phyloP scores from a whole-genome alignment of 108 stramenopile species.

The Skeletonema marinoi region DNA sequence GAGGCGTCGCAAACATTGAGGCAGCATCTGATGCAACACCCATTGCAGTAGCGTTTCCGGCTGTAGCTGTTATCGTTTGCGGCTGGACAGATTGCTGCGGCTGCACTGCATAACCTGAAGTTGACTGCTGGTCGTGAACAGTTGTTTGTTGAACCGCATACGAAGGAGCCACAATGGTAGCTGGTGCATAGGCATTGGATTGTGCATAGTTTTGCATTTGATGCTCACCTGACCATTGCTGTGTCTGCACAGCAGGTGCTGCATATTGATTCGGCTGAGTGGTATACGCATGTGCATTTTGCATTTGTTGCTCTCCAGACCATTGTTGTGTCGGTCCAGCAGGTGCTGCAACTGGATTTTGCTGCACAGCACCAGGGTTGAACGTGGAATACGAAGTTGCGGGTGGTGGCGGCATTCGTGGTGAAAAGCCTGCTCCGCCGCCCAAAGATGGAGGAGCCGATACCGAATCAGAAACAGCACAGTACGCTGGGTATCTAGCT shows the following conservation, averaged over 20 bases:
- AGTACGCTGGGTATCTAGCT: conserved; percentile 46
- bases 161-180: background rate
- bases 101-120: background rate
- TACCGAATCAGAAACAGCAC: conserved; percentile 46
- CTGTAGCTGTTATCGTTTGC: background rate
- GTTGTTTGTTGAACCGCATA: background rate
- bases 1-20: conserved; percentile 11
- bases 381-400: conserved; percentile 26
- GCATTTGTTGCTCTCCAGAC: background rate
- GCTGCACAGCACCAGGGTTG: conserved; percentile 21
- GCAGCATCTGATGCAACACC: background rate
- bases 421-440: conserved; percentile 3
- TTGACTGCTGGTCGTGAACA: background rate
- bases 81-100: background rate
- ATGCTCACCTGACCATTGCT: conserved; percentile 15
- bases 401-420: conserved; percentile 17
- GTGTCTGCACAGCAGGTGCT: background rate
- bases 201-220: conserved; percentile 7
- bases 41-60: background rate
- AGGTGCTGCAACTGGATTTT: background rate
- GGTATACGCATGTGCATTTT: background rate
- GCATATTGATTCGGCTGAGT: background rate
- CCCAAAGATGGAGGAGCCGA: conserved; percentile 12
- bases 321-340: background rate
- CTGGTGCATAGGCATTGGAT: background rate